Conservation (phyloP, 805 yeast genomes). For the Phaffomyces opuntiae region DNA sequence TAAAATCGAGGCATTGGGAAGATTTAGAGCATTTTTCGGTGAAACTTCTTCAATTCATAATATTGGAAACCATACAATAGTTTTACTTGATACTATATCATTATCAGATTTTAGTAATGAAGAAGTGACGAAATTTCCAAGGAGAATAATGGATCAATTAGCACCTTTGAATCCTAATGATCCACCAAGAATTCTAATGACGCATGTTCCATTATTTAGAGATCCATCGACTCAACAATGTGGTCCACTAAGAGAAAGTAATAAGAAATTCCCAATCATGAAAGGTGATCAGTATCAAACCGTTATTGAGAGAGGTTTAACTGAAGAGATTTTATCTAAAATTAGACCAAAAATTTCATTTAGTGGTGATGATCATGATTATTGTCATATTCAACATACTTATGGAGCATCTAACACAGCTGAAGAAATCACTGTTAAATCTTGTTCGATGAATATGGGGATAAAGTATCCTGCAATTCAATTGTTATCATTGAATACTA, state of each 20-base stretch:
- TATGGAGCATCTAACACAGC: conserved; percentile 25
- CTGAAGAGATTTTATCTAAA: conserved; percentile 49
- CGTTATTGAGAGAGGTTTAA: conserved; percentile 56
- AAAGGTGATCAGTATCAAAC: conserved; percentile 87
- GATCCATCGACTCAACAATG: conserved; percentile 56
- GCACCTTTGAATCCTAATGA: conserved; percentile 21
- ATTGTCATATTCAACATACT: conserved; percentile 68
- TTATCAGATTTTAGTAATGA: conserved; percentile 51
- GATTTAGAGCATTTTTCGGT: conserved; percentile 75
- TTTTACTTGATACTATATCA: conserved; percentile 79
- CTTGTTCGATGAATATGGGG: conserved; percentile 92
- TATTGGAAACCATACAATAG: conserved; percentile 64
- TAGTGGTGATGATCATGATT: conserved; percentile 97
- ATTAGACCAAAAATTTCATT: conserved; percentile 65
- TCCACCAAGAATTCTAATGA: conserved; percentile 59
- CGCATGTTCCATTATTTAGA: conserved; percentile 87
- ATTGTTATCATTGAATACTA: conserved; percentile 53
- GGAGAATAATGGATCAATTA: conserved; percentile 41
- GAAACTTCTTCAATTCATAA: conserved; percentile 45
- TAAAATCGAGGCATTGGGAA: conserved; percentile 41
- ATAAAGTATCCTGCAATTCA: conserved; percentile 82
- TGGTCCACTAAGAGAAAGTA: conserved; percentile 71
- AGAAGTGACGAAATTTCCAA: conserved; percentile 39
- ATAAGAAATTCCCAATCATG: conserved; percentile 55
- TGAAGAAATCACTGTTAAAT: conserved; percentile 82